Conservation (phyloP, 495 filamentous ascomycete genomes). For the Massariosphaeria phaeospora region DNA sequence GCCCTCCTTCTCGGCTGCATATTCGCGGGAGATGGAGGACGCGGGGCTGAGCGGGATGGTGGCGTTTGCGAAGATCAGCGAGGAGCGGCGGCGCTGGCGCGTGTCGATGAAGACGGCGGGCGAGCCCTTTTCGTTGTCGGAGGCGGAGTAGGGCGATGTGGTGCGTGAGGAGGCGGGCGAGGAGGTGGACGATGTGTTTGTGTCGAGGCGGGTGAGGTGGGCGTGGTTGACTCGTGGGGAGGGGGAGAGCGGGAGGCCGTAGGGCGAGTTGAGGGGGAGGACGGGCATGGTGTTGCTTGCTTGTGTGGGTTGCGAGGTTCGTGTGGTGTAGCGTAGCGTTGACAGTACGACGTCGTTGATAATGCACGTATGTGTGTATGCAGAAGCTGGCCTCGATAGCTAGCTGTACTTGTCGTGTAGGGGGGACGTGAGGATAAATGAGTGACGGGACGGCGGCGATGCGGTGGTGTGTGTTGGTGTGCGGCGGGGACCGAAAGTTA, state of each 20-base stretch:
- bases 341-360: too few species aligned
- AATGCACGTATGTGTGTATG: too few species aligned
- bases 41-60: slow-evolving; percentile 22
- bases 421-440: too few species aligned
- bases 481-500: slow-evolving; percentile 6
- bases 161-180: background rate
- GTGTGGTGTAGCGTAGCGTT: too few species aligned
- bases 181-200: background rate
- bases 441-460: too few species aligned
- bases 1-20: background rate
- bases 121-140: background rate
- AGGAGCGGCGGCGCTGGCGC: slow-evolving; percentile 3
- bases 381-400: too few species aligned
- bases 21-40: background rate
- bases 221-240: background rate
- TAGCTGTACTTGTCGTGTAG: too few species aligned
- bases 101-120: slow-evolving; percentile 12
- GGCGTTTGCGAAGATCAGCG: slow-evolving; percentile 22
- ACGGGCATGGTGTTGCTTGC: background rate
- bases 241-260: background rate
- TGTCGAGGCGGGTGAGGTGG: background rate
- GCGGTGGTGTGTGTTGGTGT: background rate
- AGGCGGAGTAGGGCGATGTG: background rate
- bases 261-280: background rate
- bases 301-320: background rate